Percentiles rank a stretch among this genome's conserved stretches.
phyloP scores from a whole-genome alignment of 2,329 filamentous ascomycete species.

The Boeremia exigua region DNA sequence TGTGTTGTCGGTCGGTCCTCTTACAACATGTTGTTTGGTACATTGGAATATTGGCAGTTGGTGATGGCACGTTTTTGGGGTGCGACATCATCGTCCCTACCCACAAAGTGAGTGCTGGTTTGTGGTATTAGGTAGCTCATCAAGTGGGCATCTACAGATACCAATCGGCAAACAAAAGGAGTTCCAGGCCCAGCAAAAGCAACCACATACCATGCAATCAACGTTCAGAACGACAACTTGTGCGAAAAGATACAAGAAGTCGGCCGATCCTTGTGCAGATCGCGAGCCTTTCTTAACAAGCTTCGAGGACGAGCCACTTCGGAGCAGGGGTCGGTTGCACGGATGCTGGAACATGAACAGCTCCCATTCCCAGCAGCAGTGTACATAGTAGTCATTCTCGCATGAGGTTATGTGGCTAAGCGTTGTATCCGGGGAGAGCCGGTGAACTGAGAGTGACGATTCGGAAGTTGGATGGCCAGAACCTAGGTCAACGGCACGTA shows the following conservation, averaged over 20 bases:
- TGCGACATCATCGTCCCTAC: too few relatives aligned
- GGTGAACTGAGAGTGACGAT: too few relatives aligned
- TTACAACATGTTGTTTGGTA: too few relatives aligned
- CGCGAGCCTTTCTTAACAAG: background rate
- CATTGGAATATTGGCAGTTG: too few relatives aligned
- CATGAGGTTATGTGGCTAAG: background rate
- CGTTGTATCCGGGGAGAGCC: too few relatives aligned
- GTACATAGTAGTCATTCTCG: background rate
- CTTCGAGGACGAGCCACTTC: background rate
- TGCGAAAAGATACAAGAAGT: background rate
- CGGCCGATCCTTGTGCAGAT: constrained; percentile 9
- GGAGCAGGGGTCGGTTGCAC: background rate
- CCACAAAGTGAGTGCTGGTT: too few relatives aligned
- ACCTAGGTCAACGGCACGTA: too few relatives aligned
- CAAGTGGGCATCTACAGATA: too few relatives aligned
- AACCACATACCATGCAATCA: background rate
- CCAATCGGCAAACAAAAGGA: too few relatives aligned
- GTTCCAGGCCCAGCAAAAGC: background rate
- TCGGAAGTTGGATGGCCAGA: too few relatives aligned
- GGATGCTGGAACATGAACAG: background rate
- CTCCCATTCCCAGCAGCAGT: background rate
- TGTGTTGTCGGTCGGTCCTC: background rate
- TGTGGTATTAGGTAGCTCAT: too few relatives aligned
- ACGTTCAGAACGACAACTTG: background rate
- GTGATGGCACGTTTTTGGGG: too few relatives aligned